Conservation (phyloP, 1,139 yeast genomes). For the Hansenula lynferdii region DNA sequence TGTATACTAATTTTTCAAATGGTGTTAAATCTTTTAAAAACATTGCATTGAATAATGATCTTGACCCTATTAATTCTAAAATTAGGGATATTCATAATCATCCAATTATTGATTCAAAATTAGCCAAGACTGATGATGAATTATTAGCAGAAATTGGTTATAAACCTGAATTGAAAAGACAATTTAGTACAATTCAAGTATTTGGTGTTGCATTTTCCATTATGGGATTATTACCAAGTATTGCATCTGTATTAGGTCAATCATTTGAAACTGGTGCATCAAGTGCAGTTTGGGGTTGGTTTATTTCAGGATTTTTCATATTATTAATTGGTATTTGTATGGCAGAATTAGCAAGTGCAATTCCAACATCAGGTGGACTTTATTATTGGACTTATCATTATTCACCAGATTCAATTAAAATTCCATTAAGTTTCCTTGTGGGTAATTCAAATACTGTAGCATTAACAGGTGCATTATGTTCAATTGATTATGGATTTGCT, state of each 20-base stretch:
- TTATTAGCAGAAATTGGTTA: slow-evolving; percentile 29
- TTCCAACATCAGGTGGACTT: slow-evolving; percentile 71
- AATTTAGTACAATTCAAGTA: slow-evolving; percentile 42
- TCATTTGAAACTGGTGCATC: slow-evolving; percentile 49
- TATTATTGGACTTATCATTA: slow-evolving; percentile 52
- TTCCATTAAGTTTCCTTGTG: slow-evolving; percentile 44
- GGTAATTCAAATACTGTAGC: slow-evolving; percentile 54
- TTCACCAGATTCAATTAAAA: slow-evolving; percentile 37
- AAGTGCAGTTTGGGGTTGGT: slow-evolving; percentile 39
- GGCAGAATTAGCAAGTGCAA: slow-evolving; percentile 61
- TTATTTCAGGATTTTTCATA: slow-evolving; percentile 28
- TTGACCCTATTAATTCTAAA: background rate
- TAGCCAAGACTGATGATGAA: background rate
- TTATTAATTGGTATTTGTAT: slow-evolving; percentile 37
- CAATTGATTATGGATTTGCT: slow-evolving; percentile 52
- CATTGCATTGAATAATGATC: slow-evolving; percentile 1
- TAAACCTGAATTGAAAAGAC: slow-evolving; percentile 44
- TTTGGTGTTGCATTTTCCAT: slow-evolving; percentile 48
- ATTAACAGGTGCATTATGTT: slow-evolving; percentile 44
- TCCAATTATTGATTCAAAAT: background rate
- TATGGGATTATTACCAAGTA: slow-evolving; percentile 48
- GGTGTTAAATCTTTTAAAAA: slow-evolving; percentile 1
- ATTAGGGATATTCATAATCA: background rate
- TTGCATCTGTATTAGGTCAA: slow-evolving; percentile 32
- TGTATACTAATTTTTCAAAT: background rate